Base-by-base conservation (phyloP, 2,329 filamentous ascomycete species). In the Fusarium torreyae region DNA sequence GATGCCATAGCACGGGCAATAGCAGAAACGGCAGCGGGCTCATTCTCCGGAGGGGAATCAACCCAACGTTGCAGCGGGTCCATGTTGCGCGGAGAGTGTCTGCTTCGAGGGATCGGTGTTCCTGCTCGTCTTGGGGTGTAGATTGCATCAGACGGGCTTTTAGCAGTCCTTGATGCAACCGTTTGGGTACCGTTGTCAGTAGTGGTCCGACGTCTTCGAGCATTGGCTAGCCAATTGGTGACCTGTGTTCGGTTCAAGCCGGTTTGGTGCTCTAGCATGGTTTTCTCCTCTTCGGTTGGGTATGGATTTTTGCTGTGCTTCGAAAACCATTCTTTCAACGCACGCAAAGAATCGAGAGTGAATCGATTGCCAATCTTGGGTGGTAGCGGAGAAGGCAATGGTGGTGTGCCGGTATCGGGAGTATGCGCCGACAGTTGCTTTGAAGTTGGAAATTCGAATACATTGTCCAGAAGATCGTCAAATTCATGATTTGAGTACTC, bases 171-270 rank as follows among this genome's bases (percentile, higher is more conserved):
- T 5, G 44, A 22, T 3, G 34, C 40, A 0, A 61, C 40, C 7
- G 28, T 43, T 17, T 49, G 51, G 9, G n/a, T 39, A 11, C 31
- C 50, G 5, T 33, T 82, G 6, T 82, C 81, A 83, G 42, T 87
- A 80, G 94, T 96, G 5, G 38, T 39, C 68, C 91, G 89, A 65
- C 93, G 86, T 61, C 94, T 87, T 42, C 94, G 88, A 54, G 93
- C 92, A 78, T 97, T 97, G 55, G 93, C 93, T 46, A 97, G 87
- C 94, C 94, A 97, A 77, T 95, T 97, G 6, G 89, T 89, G 60
- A 97, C 94, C 75, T 97, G 94, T 7, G 86, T 91, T 69, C 91
- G 87, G 74, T 87, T 93, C 39, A 97, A 84, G 8, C 93, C 92
- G 1, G 93, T 97, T 69, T 90, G 86, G 52, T 86, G 84, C 76